phyloP scores from a whole-genome alignment of 2,329 filamentous ascomycete species.

The Sarocladium oryzae region DNA sequence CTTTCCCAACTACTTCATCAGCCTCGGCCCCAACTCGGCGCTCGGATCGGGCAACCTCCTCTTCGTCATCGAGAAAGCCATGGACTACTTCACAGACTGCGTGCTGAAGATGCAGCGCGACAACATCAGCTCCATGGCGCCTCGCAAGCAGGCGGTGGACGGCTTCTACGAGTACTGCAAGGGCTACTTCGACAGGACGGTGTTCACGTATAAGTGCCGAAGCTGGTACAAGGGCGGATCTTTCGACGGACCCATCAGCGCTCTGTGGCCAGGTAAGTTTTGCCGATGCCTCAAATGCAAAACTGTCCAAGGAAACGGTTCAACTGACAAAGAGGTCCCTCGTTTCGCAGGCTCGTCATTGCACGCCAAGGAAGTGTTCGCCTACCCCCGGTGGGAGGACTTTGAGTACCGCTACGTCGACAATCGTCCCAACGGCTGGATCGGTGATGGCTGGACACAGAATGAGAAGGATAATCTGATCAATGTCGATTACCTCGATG shows the following conservation, averaged over 20 bases:
- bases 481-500: constrained; percentile 3
- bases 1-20: constrained; percentile 50
- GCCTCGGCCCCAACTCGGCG: constrained; percentile 33
- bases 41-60: constrained; percentile 33
- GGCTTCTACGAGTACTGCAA: constrained; percentile 42
- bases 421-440: background rate
- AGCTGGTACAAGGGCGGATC: constrained; percentile 42
- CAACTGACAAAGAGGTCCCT: no score
- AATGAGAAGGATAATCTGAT: constrained; percentile 4
- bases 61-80: constrained; percentile 37
- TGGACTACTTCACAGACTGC: constrained; percentile 43
- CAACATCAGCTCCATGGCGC: constrained; percentile 35
- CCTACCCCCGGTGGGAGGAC: constrained; percentile 1
- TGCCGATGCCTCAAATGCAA: background rate
- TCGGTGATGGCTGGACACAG: constrained; percentile 4
- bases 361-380: constrained; percentile 4
- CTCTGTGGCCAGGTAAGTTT: constrained; percentile 34
- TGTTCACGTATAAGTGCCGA: constrained; percentile 33
- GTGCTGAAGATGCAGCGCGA: constrained; percentile 41
- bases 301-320: no score
- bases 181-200: constrained; percentile 34
- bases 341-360: constrained; percentile 4
- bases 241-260: constrained; percentile 36
- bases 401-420: constrained; percentile 6
- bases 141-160: constrained; percentile 37